Evolutionary conservation across 1,284 basidiomycete species (phyloP).

Genomic region (Ganoderma lingzhi): DNA sequence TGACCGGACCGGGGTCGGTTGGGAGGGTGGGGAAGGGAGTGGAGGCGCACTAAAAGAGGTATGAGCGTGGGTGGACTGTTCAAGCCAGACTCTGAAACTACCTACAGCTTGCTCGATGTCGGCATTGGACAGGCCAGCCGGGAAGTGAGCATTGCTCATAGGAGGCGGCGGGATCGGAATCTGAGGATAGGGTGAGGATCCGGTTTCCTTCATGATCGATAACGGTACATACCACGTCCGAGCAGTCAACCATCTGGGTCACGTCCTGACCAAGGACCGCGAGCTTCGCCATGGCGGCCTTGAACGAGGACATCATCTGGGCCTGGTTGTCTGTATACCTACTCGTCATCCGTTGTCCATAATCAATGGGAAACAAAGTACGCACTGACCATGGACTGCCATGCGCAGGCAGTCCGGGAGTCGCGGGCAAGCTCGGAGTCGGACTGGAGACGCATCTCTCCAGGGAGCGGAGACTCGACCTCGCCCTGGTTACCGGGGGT

Average conservation of each 20-base stretch:
- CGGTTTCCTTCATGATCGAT: background rate
- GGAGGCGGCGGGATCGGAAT: slow-evolving; percentile 12
- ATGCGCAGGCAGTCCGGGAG: slow-evolving; percentile 44
- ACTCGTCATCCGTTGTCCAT: background rate
- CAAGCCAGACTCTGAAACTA: background rate
- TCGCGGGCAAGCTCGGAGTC: slow-evolving; percentile 41
- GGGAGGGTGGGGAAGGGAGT: slow-evolving; percentile 32
- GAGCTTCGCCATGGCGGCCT: slow-evolving; percentile 39
- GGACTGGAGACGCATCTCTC: slow-evolving; percentile 46
- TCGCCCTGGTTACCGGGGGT: slow-evolving; percentile 38
- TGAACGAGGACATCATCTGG: slow-evolving; percentile 36
- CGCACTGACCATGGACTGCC: slow-evolving; percentile 43
- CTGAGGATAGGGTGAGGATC: background rate
- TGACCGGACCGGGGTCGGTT: slow-evolving; percentile 30
- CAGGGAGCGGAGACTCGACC: slow-evolving; percentile 39
- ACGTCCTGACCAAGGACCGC: slow-evolving; percentile 38
- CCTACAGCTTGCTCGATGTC: slow-evolving; percentile 25
- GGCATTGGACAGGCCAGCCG: slow-evolving; percentile 21
- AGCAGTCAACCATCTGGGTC: slow-evolving; percentile 31
- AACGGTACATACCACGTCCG: slow-evolving; percentile 26
- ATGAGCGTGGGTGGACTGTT: background rate
- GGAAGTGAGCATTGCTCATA: slow-evolving; percentile 20
- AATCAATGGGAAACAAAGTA: background rate
- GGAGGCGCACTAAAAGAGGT: slow-evolving; percentile 16
- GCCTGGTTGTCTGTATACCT: slow-evolving; percentile 34